phyloP scores from a whole-genome alignment of 1,284 basidiomycete species.

The Trichosporon asahii region DNA sequence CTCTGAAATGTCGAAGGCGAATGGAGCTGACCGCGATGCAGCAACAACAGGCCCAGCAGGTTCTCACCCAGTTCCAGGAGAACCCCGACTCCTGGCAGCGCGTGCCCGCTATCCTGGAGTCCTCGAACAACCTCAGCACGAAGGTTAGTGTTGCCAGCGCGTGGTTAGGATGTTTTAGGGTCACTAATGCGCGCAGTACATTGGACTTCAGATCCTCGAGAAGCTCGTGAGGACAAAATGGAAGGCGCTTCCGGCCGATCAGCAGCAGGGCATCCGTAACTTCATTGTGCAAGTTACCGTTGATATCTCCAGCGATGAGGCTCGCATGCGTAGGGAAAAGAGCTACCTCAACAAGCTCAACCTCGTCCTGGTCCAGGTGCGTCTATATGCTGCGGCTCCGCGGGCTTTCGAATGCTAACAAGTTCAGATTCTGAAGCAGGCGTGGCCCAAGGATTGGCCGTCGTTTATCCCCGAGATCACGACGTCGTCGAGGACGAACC shows the following conservation, averaged over 20 bases:
- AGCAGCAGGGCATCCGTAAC: slow-evolving; percentile 92
- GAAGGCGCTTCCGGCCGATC: slow-evolving; percentile 92
- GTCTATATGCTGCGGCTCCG: slow-evolving; percentile 28
- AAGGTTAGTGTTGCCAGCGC: slow-evolving; percentile 61
- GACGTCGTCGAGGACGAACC: slow-evolving; percentile 91
- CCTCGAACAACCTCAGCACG: slow-evolving; percentile 78
- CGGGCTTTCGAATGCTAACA: background rate
- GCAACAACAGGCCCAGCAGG: slow-evolving; percentile 87
- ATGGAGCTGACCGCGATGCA: slow-evolving; percentile 46
- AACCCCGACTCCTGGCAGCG: slow-evolving; percentile 97
- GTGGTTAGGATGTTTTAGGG: background rate
- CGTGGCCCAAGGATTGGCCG: slow-evolving; percentile 99
- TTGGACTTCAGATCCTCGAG: slow-evolving; percentile 90
- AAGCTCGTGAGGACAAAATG: slow-evolving; percentile 91
- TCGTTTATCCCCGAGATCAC: slow-evolving; percentile 97
- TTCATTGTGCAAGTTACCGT: slow-evolving; percentile 94
- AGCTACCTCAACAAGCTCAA: slow-evolving; percentile 97
- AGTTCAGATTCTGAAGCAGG: slow-evolving; percentile 93
- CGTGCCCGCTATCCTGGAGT: slow-evolving; percentile 90
- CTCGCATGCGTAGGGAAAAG: slow-evolving; percentile 83
- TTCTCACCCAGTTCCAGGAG: slow-evolving; percentile 94
- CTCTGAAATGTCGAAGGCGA: background rate
- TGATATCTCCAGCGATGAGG: slow-evolving; percentile 85
- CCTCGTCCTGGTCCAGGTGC: slow-evolving; percentile 86
- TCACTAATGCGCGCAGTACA: slow-evolving; percentile 62